Conservation (phyloP, 345 rosid genomes). For the Arabidopsis suecica region DNA sequence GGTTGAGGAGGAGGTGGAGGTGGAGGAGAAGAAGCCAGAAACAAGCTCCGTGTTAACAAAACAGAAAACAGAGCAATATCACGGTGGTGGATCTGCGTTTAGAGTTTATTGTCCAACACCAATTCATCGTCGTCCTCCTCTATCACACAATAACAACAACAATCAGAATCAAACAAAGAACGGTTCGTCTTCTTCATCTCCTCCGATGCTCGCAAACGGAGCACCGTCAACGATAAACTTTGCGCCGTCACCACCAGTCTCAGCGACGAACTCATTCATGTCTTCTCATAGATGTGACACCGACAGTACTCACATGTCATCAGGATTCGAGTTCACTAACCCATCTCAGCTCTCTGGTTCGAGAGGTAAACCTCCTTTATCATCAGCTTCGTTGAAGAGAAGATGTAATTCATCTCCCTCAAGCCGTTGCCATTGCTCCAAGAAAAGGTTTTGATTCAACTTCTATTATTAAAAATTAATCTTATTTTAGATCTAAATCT, state of each 20-base stretch:
- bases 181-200: slow-evolving; percentile 34
- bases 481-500: slow-evolving; percentile 18
- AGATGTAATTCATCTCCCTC: slow-evolving; percentile 79
- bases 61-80: slow-evolving; percentile 42
- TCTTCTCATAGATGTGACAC: slow-evolving; percentile 80
- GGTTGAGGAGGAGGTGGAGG: neutral
- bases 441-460: slow-evolving; percentile 66
- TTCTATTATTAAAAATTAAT: neutral
- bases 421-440: slow-evolving; percentile 88
- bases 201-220: slow-evolving; percentile 20
- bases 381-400: slow-evolving; percentile 65
- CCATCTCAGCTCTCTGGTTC: slow-evolving; percentile 61
- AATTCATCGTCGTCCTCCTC: slow-evolving; percentile 71
- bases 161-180: slow-evolving; percentile 40
- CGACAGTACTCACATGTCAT: slow-evolving; percentile 62
- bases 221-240: slow-evolving; percentile 55
- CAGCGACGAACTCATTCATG: slow-evolving; percentile 68
- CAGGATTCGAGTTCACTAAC: slow-evolving; percentile 71
- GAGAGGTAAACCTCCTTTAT: slow-evolving; percentile 72
- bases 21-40: slow-evolving; percentile 31
- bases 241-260: slow-evolving; percentile 56
- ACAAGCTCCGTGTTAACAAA: slow-evolving; percentile 26
- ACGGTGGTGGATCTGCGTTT: slow-evolving; percentile 58
- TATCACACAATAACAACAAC: slow-evolving; percentile 54
- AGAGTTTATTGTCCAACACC: slow-evolving; percentile 74